Evolutionary conservation across 495 filamentous ascomycete species (phyloP), one percentile per base, ranked within the genome.

Genomic region (Opeltia flavorubescens): DNA sequence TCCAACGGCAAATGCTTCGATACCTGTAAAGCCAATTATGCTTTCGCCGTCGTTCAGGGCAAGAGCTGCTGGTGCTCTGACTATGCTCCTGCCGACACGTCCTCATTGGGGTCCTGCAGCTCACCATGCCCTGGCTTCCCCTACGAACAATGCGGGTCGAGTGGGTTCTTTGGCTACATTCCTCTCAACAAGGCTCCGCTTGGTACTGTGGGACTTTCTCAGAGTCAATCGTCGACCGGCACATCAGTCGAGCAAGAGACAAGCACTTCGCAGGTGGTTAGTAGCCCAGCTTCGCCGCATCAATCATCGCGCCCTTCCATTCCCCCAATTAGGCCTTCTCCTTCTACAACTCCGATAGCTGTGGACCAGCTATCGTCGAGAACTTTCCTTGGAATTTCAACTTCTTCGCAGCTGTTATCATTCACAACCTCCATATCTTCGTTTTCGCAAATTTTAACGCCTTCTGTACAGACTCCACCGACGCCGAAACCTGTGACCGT

Each of bases 61-160:
- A 64, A 75, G 18, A 59, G 62, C 27, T 89, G 84, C 63, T 89
- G 84, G 84, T 89, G 84, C 60, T 80, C 81, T 2, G 76, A 89
- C 52, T 80, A 80, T 51, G 67, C 65, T 11, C 84, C 84, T 0
- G 66, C 55, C 12, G 54, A 66, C 15, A 64, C 66, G 21, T 60
- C 60, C 3, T 61, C 50, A 53, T 61, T 55, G 20, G 61, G 30
- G 1, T 54, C 60, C 13, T 89, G 84, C 61, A 65, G 65, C 48
- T 54, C 64, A 6, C 39, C 46, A 4, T 89, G 84, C 53, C 83
- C 83, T 23, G 84, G 83, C 17, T 89, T 76, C 55, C 74, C 71
- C 4, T 41, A 27, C 15, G 83, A 89, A 44, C 58, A 64, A 20
- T 88, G 84, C 59, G 84, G 84, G 44, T 48, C 59, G 21, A 59